Evolutionary conservation across 2,329 filamentous ascomycete species (phyloP).

Genomic region (Fusarium sacchari): DNA sequence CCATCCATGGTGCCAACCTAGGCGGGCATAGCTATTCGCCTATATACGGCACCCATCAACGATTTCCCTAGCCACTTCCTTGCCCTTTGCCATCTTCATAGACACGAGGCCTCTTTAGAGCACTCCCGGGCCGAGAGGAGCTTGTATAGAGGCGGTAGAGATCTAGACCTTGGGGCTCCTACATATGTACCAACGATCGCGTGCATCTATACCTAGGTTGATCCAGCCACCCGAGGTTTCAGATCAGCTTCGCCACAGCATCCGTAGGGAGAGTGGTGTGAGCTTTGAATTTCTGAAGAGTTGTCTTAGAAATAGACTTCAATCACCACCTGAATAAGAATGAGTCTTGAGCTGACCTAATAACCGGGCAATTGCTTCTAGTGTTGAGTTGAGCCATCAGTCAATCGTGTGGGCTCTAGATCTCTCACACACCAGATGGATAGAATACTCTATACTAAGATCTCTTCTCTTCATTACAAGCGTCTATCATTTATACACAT

Average conservation of each 20-base stretch:
- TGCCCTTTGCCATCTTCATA: background rate
- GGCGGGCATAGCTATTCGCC: conserved; percentile 5
- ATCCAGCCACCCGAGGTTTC: background rate
- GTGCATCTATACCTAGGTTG: background rate
- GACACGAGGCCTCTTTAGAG: conserved; percentile 11
- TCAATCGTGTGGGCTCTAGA: background rate
- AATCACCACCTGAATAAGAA: background rate
- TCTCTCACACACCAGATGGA: background rate
- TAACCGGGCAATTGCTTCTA: background rate
- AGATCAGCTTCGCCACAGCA: background rate
- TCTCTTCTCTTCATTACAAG: background rate
- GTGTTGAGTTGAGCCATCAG: background rate
- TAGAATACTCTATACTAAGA: background rate
- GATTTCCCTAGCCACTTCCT: background rate
- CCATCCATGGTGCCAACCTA: conserved; percentile 23
- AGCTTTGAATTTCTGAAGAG: background rate
- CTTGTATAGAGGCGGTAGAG: background rate
- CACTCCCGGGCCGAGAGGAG: background rate
- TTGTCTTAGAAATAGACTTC: background rate
- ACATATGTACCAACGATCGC: background rate
- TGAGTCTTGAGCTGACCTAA: background rate
- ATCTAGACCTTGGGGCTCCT: background rate
- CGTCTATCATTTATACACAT: background rate
- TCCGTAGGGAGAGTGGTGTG: background rate
- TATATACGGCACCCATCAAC: background rate